phyloP scores from a whole-genome alignment of 306 rosid species.

The Vicia villosa region DNA sequence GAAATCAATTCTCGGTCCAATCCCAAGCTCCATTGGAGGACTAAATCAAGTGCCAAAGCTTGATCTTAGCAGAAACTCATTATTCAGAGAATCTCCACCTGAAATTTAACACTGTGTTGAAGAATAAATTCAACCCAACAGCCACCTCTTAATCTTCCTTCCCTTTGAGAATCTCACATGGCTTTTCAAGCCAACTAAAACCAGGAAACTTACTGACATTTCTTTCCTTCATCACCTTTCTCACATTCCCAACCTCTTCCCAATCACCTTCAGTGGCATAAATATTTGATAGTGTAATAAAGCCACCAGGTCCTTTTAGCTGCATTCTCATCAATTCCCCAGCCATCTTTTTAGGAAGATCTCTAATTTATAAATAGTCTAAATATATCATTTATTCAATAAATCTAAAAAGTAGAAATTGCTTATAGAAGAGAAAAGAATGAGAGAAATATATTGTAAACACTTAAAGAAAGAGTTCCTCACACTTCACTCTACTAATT shows the following conservation, averaged over 20 bases:
- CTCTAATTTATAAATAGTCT: too few species aligned
- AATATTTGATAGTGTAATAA: constrained; percentile 63
- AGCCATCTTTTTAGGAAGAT: constrained; percentile 55
- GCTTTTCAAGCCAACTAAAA: constrained; percentile 53
- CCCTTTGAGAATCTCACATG: constrained; percentile 21
- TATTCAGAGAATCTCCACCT: too few species aligned
- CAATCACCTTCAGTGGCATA: constrained; percentile 70
- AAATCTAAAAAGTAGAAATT: too few species aligned
- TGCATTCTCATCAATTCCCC: constrained; percentile 47
- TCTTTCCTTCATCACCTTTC: constrained; percentile 61
- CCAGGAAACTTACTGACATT: constrained; percentile 52
- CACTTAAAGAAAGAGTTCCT: too few species aligned
- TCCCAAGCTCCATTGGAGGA: too few species aligned
- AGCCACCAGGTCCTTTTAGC: constrained; percentile 59
- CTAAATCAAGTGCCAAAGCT: too few species aligned
- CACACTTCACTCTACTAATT: too few species aligned
- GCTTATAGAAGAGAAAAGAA: too few species aligned
- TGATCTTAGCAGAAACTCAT: too few species aligned
- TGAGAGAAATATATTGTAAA: too few species aligned
- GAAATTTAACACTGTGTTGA: constrained; percentile 41
- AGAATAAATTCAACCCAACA: constrained; percentile 2
- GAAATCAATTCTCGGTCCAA: too few species aligned
- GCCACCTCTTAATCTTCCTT: constrained; percentile 11
- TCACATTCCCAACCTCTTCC: constrained; percentile 62
- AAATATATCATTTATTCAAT: too few species aligned